phyloP scores from a whole-genome alignment of 352 stramenopile genomes.

The Pythium monospermum region DNA sequence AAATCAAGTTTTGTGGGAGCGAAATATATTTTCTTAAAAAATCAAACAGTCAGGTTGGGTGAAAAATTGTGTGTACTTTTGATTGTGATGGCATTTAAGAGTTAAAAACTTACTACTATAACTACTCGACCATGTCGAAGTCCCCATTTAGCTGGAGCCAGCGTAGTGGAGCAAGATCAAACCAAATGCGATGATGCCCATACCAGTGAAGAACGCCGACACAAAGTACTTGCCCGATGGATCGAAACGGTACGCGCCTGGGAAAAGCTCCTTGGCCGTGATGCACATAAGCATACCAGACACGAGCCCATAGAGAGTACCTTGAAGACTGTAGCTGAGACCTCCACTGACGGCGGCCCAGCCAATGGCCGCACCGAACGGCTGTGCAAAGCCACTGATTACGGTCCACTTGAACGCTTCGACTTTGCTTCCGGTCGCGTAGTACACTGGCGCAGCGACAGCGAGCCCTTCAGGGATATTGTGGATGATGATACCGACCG shows the following conservation, averaged over 20 bases:
- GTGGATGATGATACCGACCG: slow-evolving; percentile 95
- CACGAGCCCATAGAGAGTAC: slow-evolving; percentile 89
- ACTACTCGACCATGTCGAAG: not conserved
- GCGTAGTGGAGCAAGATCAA: slow-evolving; percentile 82
- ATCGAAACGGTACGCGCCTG: slow-evolving; percentile 88
- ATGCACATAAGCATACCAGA: slow-evolving; percentile 94
- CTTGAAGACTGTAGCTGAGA: slow-evolving; percentile 67
- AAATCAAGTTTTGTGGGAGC: no score
- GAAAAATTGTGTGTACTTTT: no score
- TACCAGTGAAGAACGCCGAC: slow-evolving; percentile 77
- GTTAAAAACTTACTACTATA: not conserved
- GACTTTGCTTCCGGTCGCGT: slow-evolving; percentile 88
- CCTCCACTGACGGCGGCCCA: slow-evolving; percentile 62
- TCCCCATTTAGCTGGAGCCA: slow-evolving; percentile 39
- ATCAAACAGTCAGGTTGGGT: no score
- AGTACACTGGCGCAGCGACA: slow-evolving; percentile 94
- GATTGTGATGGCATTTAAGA: no score
- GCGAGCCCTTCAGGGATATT: slow-evolving; percentile 96
- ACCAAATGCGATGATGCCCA: slow-evolving; percentile 87
- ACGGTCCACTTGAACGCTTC: slow-evolving; percentile 91
- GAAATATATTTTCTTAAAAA: no score
- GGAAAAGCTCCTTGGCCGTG: slow-evolving; percentile 86
- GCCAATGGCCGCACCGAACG: slow-evolving; percentile 85
- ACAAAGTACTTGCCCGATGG: slow-evolving; percentile 85
- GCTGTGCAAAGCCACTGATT: slow-evolving; percentile 86